Percentiles rank a stretch among this genome's conserved stretches.
Conservation (phyloP, 768 basidiomycete species). For the Boletus pseudopeckii region DNA sequence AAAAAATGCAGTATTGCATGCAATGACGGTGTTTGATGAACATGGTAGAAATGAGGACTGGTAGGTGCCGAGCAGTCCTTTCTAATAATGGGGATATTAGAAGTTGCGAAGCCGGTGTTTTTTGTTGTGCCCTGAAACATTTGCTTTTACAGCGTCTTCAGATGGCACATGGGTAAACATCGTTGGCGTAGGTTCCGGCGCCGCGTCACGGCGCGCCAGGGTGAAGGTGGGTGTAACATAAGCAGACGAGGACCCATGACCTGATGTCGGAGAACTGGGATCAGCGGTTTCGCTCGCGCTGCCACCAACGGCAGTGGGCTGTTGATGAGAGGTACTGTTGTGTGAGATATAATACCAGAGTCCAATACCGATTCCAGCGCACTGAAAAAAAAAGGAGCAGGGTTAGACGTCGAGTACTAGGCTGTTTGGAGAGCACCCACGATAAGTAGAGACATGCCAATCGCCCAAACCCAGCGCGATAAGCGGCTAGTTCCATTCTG, state of each 20-base stretch:
- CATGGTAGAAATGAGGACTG: conserved; percentile 1
- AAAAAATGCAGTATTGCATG: conserved; percentile 5
- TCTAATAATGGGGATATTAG: conserved; percentile 3
- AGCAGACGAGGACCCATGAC: conserved; percentile 22
- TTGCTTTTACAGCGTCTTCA: conserved; percentile 1
- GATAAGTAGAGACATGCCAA: conserved; percentile 56
- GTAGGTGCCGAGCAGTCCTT: neutral
- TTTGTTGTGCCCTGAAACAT: conserved; percentile 8
- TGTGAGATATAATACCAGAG: conserved; percentile 60
- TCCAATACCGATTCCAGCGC: conserved; percentile 54
- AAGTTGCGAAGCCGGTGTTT: conserved; percentile 9
- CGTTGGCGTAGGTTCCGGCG: conserved; percentile 21
- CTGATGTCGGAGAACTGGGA: conserved; percentile 13
- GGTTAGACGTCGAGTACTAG: neutral
- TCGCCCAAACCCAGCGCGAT: conserved; percentile 67
- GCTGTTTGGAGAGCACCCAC: conserved; percentile 32
- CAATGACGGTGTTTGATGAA: neutral
- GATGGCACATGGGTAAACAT: conserved; percentile 6
- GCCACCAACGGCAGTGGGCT: conserved; percentile 65
- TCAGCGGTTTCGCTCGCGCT: conserved; percentile 44
- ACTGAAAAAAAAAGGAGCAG: conserved; percentile 25
- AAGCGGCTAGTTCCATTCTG: conserved; percentile 48
- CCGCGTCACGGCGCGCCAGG: conserved; percentile 39
- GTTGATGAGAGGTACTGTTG: conserved; percentile 43
- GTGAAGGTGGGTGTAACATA: conserved; percentile 64